Evolutionary conservation across 306 rosid species (phyloP), one percentile per base, ranked within the genome.

Genomic region (Biancaea sappan): DNA sequence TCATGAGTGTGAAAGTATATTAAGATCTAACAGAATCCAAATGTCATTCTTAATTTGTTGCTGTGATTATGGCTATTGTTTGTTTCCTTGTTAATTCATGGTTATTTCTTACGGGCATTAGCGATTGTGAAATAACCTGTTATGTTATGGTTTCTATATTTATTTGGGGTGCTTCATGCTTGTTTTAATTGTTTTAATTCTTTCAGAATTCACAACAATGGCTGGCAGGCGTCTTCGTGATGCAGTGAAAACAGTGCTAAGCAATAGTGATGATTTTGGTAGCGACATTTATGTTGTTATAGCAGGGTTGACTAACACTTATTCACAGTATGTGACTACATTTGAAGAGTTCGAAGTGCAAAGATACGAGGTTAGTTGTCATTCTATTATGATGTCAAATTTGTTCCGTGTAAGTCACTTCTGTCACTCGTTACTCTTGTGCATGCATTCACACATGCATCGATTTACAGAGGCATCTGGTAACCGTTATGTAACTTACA

Each of bases 201-300:
- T 37, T 70, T 53, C 86, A 94, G 98, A 94, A 75, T 88, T 94
- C 80, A 82, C 98, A 14, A 89, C 97, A 67, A 94, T 94, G 98
- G 98, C 98, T 59, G 97, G 98, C 32, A 86, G 97, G 84, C 96
- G 89, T 38, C 96, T 94, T 34, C 96, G 96, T 15, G 91, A 94
- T 82, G 92, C 96, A 52, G 97, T 94, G 79, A 89, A 74, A 86
- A 72, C 81, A 0, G 88, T 79, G 69, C 88, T 94, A 32, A 81
- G 80, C 21, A 69, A 62, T 54, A 71, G 59, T 54, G 83, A 81
- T 53, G 87, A 78, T 24, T 84, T 84, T 50, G 77, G 73, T 50
- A 67, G 71, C 43, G 46, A 37, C 68, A 21, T 84, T 79, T 91
- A 88, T 37, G 82, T 94, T 74, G 94, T 94, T 62, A 78, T 94